These are phyloP conservation scores for Catenaria anguillulae DNA, from an alignment of 371 early-diverging fungal species.

Conservation along the genomic window DNA sequence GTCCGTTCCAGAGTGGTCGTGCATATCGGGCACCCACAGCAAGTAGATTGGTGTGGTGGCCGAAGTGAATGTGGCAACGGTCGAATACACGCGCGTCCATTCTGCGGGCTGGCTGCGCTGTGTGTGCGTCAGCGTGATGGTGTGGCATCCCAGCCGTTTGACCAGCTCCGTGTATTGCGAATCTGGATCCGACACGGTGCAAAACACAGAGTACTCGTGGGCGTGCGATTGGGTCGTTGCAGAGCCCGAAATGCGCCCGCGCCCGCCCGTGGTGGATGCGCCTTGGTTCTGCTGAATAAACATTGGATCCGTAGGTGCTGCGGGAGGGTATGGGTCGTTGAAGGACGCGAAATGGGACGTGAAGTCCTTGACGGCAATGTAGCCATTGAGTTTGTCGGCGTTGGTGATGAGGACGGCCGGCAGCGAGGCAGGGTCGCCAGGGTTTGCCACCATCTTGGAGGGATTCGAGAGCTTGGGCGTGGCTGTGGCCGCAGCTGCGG, in stretches of 20 bases:
- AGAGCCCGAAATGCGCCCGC: too few species aligned
- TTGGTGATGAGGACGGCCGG: background rate
- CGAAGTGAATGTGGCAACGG: background rate
- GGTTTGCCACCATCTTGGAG: background rate
- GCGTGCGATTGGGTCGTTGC: background rate
- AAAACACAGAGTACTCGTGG: background rate
- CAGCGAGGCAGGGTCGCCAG: background rate
- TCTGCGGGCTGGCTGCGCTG: background rate
- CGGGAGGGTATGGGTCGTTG: background rate
- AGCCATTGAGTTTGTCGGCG: slow-evolving; percentile 1
- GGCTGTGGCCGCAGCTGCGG: background rate
- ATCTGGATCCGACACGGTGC: background rate
- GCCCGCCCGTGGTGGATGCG: too few species aligned
- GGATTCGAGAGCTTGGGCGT: too few species aligned
- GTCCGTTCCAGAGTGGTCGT: background rate
- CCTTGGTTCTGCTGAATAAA: background rate
- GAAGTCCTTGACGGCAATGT: background rate
- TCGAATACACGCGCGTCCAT: background rate
- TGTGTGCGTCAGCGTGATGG: background rate
- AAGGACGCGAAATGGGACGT: background rate
- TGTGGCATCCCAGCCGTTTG: background rate
- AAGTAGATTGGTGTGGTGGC: background rate
- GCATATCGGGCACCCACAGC: background rate
- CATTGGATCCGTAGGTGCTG: background rate
- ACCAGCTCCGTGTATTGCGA: background rate